Evolutionary conservation across 1,139 yeast genomes (phyloP).

Genomic region (Candida sp.): DNA sequence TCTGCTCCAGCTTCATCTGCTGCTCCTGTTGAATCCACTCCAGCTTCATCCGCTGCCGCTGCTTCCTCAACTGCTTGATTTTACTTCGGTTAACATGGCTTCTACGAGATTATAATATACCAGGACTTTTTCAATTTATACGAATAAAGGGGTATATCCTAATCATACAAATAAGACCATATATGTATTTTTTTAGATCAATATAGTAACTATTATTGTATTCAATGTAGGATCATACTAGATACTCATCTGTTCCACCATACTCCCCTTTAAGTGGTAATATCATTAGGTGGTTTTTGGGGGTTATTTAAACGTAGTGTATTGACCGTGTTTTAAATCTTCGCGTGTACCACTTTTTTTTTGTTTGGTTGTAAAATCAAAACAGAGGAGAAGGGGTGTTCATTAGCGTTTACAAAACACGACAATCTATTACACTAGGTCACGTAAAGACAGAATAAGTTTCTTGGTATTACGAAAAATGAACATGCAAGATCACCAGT

Average conservation of each 20-base stretch:
- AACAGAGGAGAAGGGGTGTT: neutral
- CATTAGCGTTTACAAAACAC: neutral
- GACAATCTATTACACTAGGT: neutral
- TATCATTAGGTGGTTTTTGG: no score
- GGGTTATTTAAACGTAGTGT: no score
- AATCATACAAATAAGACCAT: neutral
- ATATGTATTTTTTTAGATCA: neutral
- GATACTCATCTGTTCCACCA: no score
- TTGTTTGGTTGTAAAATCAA: neutral
- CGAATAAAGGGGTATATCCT: neutral
- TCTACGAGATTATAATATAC: neutral
- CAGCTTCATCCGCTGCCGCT: neutral
- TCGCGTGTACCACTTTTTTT: no score
- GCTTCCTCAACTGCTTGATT: neutral
- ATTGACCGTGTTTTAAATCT: no score
- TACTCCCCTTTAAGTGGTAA: no score
- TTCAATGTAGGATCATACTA: neutral
- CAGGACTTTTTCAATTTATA: neutral
- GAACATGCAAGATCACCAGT: neutral
- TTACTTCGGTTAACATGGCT: neutral
- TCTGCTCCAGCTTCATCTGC: constrained; percentile 6
- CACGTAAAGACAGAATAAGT: neutral
- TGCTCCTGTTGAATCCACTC: constrained; percentile 4
- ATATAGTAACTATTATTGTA: neutral
- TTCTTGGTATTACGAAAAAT: neutral